Percentiles rank a stretch among this genome's conserved stretches.
Evolutionary conservation across 2,329 filamentous ascomycete genomes (phyloP).

Genomic region (Pseudocercospora eumusae): DNA sequence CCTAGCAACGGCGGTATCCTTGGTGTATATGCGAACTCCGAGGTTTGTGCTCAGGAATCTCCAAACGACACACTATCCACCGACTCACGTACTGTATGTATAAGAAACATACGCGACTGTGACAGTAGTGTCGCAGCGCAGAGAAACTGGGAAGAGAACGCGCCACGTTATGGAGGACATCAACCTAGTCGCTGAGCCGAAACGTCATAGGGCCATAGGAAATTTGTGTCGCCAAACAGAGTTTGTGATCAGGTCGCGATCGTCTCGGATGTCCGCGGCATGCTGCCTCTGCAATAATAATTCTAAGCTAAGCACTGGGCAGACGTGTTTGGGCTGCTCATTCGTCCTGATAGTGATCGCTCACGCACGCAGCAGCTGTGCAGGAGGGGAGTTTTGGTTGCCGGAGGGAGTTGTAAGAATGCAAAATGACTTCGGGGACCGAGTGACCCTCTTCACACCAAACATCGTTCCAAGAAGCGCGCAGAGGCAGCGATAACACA

Average conservation of each 20-base stretch:
- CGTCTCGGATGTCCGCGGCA: background rate
- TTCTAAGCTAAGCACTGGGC: background rate
- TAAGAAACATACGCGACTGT: background rate
- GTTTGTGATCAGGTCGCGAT: constrained; percentile 2
- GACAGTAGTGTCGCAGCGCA: constrained; percentile 5
- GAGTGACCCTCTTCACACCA: too few relatives aligned
- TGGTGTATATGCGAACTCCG: background rate
- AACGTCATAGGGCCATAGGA: constrained; percentile 3
- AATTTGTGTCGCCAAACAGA: background rate
- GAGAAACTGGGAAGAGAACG: background rate
- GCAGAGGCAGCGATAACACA: too few relatives aligned
- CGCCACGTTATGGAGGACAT: background rate
- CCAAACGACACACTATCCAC: background rate
- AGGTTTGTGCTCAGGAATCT: background rate
- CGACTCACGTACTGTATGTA: background rate
- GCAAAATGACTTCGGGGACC: background rate
- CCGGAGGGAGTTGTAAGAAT: background rate
- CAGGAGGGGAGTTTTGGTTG: background rate
- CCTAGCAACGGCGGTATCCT: constrained; percentile 4
- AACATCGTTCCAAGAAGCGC: background rate
- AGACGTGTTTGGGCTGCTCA: background rate
- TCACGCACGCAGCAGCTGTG: background rate
- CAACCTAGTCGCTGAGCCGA: background rate
- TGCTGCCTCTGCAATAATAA: too few relatives aligned
- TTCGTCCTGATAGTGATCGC: background rate